These are phyloP conservation scores for Coprinellus micaceus DNA, from an alignment of 768 basidiomycete species.

Conservation along the genomic window DNA sequence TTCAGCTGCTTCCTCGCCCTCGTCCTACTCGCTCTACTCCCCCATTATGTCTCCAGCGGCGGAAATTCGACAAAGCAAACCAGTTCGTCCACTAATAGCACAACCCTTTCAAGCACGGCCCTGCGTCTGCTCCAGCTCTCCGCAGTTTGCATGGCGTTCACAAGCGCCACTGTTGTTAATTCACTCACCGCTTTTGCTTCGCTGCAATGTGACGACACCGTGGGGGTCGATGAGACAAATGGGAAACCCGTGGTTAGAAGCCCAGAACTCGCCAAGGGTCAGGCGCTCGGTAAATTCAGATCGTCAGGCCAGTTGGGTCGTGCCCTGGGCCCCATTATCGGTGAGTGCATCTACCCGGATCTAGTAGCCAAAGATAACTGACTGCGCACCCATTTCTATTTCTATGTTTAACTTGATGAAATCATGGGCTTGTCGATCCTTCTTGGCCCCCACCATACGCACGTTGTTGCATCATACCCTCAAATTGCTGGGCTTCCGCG, in stretches of 20 bases:
- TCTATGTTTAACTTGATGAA: too few species aligned
- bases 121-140: slow-evolving; percentile 60
- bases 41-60: slow-evolving; percentile 52
- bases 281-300: slow-evolving; percentile 80
- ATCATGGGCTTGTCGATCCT: too few species aligned
- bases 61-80: slow-evolving; percentile 34
- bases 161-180: slow-evolving; percentile 93
- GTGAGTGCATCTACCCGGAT: slow-evolving; percentile 39
- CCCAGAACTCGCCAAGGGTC: slow-evolving; percentile 76
- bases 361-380: not conserved
- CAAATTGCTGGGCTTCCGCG: slow-evolving; percentile 15
- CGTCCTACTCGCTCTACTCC: slow-evolving; percentile 66
- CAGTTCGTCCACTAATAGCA: slow-evolving; percentile 6
- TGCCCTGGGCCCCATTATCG: slow-evolving; percentile 88
- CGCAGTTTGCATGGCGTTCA: slow-evolving; percentile 86
- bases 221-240: slow-evolving; percentile 46
- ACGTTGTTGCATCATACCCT: too few species aligned
- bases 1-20: slow-evolving; percentile 70
- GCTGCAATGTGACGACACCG: slow-evolving; percentile 80
- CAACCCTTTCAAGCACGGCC: slow-evolving; percentile 26
- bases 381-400: too few species aligned
- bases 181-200: slow-evolving; percentile 89
- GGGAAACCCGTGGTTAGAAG: slow-evolving; percentile 54
- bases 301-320: slow-evolving; percentile 94
- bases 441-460: too few species aligned